Evolutionary conservation across 176 grass and related monocot species (phyloP).

Genomic region (Eleusine coracana): DNA sequence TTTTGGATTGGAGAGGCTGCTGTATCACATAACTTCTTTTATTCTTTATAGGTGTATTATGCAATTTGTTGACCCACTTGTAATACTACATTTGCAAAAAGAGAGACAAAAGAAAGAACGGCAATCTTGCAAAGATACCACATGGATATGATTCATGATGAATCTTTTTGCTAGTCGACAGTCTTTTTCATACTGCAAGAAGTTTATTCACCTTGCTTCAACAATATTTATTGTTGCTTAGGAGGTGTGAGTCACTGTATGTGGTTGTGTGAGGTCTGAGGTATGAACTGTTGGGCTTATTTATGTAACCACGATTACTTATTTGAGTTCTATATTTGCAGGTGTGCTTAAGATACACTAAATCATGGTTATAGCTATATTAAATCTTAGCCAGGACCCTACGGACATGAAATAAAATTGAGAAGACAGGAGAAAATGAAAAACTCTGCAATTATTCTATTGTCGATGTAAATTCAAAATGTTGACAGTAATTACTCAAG

Average conservation of each 20-base stretch:
- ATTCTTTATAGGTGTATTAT: conserved; percentile 28
- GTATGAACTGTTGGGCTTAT: background rate
- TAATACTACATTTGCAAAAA: conserved; percentile 28
- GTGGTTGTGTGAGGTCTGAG: background rate
- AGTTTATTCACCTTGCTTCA: background rate
- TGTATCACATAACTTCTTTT: background rate
- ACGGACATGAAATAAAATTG: background rate
- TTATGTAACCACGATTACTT: background rate
- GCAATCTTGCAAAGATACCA: conserved; percentile 17
- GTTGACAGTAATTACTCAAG: background rate
- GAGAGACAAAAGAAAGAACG: background rate
- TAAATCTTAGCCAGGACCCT: background rate
- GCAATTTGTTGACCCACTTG: conserved; percentile 36
- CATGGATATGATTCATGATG: background rate
- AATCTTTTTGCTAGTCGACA: conserved; percentile 7
- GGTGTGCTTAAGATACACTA: background rate
- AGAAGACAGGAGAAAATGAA: background rate
- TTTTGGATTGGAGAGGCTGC: conserved; percentile 27
- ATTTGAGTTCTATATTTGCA: background rate
- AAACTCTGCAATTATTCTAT: background rate
- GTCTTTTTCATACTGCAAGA: background rate
- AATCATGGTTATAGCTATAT: background rate
- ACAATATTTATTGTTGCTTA: too few relatives aligned
- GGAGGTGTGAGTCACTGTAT: background rate
- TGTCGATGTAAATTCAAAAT: background rate